Percentiles rank a stretch among this genome's conserved stretches.
Conservation (phyloP, 768 basidiomycete genomes). For the Clavulina sp. region DNA sequence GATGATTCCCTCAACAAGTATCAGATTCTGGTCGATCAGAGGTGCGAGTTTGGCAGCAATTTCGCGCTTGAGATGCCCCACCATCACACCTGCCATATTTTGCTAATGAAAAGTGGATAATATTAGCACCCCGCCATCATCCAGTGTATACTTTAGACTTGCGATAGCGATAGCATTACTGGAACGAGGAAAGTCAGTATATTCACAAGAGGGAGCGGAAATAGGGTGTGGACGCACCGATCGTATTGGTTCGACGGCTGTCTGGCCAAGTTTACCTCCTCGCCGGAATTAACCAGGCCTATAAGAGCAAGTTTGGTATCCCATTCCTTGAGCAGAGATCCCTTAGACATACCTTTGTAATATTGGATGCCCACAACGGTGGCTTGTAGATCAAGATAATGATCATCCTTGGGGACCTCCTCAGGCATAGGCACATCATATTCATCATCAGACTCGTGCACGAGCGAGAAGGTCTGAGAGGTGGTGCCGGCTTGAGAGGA, state of each 20-base stretch:
- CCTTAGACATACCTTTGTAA: constrained; percentile 33
- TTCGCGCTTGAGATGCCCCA: constrained; percentile 43
- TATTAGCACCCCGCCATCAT: no score
- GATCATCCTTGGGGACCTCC: constrained; percentile 34
- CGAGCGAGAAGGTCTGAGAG: constrained; percentile 3
- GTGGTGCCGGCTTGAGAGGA: background rate
- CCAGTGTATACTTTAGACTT: no score
- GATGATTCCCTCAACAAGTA: constrained; percentile 57
- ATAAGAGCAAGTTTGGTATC: background rate
- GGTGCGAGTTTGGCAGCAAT: constrained; percentile 46
- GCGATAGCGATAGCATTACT: constrained; percentile 63
- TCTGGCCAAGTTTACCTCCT: constrained; percentile 51
- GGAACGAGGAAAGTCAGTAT: background rate
- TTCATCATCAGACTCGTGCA: constrained; percentile 21
- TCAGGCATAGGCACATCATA: constrained; percentile 19
- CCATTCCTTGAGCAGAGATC: constrained; percentile 13
- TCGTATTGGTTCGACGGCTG: constrained; percentile 57
- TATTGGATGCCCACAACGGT: constrained; percentile 75
- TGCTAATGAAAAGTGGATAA: constrained; percentile 13
- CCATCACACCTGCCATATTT: constrained; percentile 57
- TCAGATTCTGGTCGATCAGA: constrained; percentile 41
- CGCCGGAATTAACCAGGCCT: constrained; percentile 62
- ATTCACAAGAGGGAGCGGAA: background rate
- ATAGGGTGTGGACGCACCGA: constrained; percentile 13
- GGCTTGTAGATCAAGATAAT: constrained; percentile 40